These are phyloP conservation scores for Dryas drummondii DNA, from an alignment of 306 rosid species.

Conservation along the genomic window DNA sequence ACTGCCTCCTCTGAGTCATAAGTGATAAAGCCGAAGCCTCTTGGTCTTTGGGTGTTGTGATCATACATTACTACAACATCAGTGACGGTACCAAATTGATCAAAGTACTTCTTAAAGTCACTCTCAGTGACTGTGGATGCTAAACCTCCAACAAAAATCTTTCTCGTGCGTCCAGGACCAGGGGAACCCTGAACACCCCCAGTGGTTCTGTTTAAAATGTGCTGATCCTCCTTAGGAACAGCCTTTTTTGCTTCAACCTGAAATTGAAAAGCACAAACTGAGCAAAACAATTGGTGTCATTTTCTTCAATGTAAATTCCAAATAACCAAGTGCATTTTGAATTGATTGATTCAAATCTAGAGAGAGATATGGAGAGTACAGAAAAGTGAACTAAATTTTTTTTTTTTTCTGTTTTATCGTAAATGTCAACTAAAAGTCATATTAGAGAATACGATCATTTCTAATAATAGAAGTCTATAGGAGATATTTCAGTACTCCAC, in stretches of 20 bases:
- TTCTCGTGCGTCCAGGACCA: slow-evolving; percentile 75
- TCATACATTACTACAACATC: slow-evolving; percentile 97
- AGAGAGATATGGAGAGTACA: slow-evolving; percentile 5
- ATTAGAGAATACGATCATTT: neutral
- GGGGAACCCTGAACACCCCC: slow-evolving; percentile 64
- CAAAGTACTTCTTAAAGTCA: slow-evolving; percentile 79
- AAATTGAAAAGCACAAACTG: slow-evolving; percentile 31
- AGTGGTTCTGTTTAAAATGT: slow-evolving; percentile 46
- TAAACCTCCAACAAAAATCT: slow-evolving; percentile 92
- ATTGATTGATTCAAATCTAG: slow-evolving; percentile 16
- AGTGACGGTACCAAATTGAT: slow-evolving; percentile 77
- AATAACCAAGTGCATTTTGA: slow-evolving; percentile 27
- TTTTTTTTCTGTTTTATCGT: neutral
- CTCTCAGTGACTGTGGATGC: slow-evolving; percentile 81
- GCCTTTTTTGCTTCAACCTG: slow-evolving; percentile 99
- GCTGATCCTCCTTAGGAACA: slow-evolving; percentile 91
- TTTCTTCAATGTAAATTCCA: slow-evolving; percentile 37
- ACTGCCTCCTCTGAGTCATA: slow-evolving; percentile 91
- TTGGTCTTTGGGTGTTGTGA: slow-evolving; percentile 94
- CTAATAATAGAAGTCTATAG: neutral
- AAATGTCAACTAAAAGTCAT: slow-evolving; percentile 3
- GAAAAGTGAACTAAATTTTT: neutral
- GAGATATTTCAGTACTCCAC: slow-evolving; percentile 8
- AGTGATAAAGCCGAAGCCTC: slow-evolving; percentile 96
- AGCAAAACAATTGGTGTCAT: slow-evolving; percentile 36